These are phyloP conservation scores for Saturnispora ahearnii DNA, from an alignment of 805 yeast species.

Conservation along the genomic window DNA sequence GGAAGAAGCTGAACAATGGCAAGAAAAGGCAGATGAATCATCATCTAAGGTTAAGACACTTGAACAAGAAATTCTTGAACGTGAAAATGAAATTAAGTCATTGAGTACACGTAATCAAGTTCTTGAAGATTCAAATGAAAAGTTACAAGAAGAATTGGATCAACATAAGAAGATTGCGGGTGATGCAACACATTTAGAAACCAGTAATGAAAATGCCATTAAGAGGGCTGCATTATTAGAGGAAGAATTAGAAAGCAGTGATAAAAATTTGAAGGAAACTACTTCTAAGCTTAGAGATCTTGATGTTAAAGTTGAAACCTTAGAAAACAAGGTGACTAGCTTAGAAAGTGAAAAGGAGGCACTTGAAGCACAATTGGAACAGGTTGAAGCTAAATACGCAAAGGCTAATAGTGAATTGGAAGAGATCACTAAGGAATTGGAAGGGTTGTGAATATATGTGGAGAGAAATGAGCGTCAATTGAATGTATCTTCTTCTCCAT, in stretches of 20 bases:
- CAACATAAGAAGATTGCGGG: conserved; percentile 83
- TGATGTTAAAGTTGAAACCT: conserved; percentile 91
- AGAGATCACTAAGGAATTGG: conserved; percentile 93
- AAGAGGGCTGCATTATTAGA: conserved; percentile 85
- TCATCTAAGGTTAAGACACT: conserved; percentile 71
- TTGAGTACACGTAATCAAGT: conserved; percentile 86
- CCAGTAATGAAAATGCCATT: conserved; percentile 83
- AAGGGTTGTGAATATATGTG: conserved; percentile 40
- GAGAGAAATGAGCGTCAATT: too few species aligned
- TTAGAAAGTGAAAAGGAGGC: conserved; percentile 88
- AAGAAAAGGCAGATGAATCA: conserved; percentile 89
- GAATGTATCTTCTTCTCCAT: background rate
- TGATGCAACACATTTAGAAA: conserved; percentile 79
- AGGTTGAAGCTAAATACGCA: conserved; percentile 69
- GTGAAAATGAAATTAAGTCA: conserved; percentile 91
- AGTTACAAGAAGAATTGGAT: conserved; percentile 61
- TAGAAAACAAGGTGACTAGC: conserved; percentile 88
- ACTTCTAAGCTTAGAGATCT: conserved; percentile 91
- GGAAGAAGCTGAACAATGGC: conserved; percentile 94
- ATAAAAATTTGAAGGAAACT: conserved; percentile 83
- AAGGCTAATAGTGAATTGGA: conserved; percentile 90
- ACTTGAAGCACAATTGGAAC: conserved; percentile 86
- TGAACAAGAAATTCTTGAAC: conserved; percentile 86
- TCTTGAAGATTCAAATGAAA: conserved; percentile 76
- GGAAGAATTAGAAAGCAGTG: conserved; percentile 85